A percentile compares a stretch with the other conserved stretches of the same genome.
These are phyloP conservation scores for Centella asiatica DNA, from an alignment of 129 eudicot species.

Conservation along the genomic window DNA sequence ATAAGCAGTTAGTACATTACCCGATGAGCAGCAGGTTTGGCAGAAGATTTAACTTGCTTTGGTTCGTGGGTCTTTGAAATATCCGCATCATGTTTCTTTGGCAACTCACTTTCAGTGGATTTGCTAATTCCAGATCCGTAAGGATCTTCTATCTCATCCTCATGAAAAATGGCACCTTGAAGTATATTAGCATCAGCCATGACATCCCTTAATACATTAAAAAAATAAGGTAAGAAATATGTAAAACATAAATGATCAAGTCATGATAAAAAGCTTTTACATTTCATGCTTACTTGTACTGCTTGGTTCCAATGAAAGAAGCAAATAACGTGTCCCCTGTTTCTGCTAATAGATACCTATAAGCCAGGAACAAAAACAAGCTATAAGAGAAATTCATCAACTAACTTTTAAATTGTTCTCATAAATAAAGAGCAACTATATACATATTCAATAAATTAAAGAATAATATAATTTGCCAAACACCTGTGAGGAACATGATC, in stretches of 20 bases:
- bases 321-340: constrained; percentile 94
- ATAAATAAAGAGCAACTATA: neutral
- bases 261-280: neutral
- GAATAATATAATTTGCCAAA: neutral
- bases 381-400: neutral
- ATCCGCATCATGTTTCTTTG: constrained; percentile 33
- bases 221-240: constrained; percentile 8
- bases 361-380: constrained; percentile 4
- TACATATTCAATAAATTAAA: too few species aligned
- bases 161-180: constrained; percentile 98
- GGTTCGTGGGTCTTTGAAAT: constrained; percentile 37
- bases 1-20: constrained; percentile 28
- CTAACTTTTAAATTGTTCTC: neutral
- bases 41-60: constrained; percentile 45
- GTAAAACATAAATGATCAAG: neutral
- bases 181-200: constrained; percentile 97
- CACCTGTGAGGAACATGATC: constrained; percentile 99
- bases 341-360: constrained; percentile 89
- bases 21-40: constrained; percentile 96
- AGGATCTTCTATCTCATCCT: constrained; percentile 43
- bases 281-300: constrained; percentile 70
- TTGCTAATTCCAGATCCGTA: constrained; percentile 32
- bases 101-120: constrained; percentile 20
- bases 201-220: constrained; percentile 60
- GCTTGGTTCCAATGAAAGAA: constrained; percentile 93